Evolutionary conservation across 75 land plant species (phyloP).

Genomic region (Adiantum capillusveneris): DNA sequence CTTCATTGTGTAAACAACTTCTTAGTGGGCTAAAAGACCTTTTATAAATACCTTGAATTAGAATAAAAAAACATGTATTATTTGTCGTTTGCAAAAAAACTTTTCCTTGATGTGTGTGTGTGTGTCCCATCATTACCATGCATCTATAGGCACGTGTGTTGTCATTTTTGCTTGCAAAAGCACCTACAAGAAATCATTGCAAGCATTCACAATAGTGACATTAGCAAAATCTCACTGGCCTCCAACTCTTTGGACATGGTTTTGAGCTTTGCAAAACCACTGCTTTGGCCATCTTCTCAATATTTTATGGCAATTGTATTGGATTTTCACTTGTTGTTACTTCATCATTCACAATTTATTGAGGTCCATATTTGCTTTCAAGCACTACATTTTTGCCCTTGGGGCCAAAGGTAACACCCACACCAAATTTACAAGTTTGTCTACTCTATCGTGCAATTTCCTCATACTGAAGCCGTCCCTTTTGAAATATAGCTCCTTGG

Average conservation of each 20-base stretch:
- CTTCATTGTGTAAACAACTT: too few species aligned
- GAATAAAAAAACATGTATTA: too few species aligned
- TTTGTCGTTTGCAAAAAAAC: too few species aligned
- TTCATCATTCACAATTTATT: conserved; percentile 88
- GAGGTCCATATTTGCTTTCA: conserved; percentile 84
- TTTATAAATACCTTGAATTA: too few species aligned
- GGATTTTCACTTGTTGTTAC: conserved; percentile 81
- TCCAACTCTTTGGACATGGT: conserved; percentile 69
- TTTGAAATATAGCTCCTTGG: conserved; percentile 88
- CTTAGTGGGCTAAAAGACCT: too few species aligned
- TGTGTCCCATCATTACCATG: too few species aligned
- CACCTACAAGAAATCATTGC: too few species aligned
- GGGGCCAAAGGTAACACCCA: conserved; percentile 83
- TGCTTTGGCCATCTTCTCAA: conserved; percentile 64
- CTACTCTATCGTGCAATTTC: conserved; percentile 81
- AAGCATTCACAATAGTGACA: conserved; percentile 91
- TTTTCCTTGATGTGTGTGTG: too few species aligned
- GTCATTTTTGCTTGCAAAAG: too few species aligned
- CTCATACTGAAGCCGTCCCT: conserved; percentile 82
- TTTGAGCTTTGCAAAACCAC: conserved; percentile 59
- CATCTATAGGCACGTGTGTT: too few species aligned
- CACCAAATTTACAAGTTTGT: conserved; percentile 87
- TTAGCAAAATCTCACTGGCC: conserved; percentile 86
- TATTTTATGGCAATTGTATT: conserved; percentile 56
- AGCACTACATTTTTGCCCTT: conserved; percentile 89